phyloP scores from a whole-genome alignment of 345 rosid genomes.

The Psidium friedrichsthalianum region DNA sequence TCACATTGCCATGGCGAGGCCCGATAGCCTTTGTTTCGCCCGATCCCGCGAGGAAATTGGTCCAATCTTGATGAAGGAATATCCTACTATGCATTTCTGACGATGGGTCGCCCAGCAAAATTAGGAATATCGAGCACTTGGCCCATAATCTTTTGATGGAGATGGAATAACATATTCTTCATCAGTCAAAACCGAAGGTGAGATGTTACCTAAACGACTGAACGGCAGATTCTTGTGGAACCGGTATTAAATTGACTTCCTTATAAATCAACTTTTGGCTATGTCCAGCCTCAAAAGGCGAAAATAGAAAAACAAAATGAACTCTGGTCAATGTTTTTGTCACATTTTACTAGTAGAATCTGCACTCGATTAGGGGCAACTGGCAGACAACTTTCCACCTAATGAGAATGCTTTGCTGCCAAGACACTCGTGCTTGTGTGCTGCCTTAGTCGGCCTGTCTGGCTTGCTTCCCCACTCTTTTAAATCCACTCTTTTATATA shows the following conservation, averaged over 20 bases:
- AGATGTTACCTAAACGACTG: neutral
- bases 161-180: neutral
- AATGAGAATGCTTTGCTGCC: neutral
- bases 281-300: neutral
- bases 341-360: neutral
- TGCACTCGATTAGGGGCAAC: neutral
- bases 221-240: neutral
- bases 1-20: neutral
- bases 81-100: neutral
- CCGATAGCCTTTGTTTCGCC: neutral
- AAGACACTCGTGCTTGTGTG: neutral
- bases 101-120: neutral
- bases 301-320: neutral
- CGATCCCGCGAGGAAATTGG: neutral
- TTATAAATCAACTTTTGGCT: neutral
- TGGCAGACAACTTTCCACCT: neutral
- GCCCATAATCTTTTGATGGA: neutral
- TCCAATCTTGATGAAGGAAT: neutral
- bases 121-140: neutral
- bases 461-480: neutral
- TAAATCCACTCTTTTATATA: too few species aligned
- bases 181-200: neutral
- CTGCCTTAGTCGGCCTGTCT: neutral
- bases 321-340: neutral
- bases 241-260: neutral